Evolutionary conservation across 768 basidiomycete genomes (phyloP), one percentile per base, ranked within the genome.

Genomic region (Lepiota brunneoincarnata): DNA sequence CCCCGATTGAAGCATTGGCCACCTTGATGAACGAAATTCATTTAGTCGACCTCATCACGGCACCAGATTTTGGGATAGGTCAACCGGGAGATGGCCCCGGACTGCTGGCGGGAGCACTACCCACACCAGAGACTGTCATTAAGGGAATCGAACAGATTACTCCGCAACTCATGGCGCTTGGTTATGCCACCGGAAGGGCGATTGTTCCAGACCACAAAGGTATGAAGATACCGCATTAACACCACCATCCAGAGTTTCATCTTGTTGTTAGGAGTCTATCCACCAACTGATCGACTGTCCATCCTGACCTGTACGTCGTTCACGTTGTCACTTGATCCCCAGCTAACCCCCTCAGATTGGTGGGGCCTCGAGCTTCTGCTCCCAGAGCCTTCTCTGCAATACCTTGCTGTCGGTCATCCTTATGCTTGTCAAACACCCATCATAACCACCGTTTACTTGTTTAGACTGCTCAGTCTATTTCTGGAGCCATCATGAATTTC

Each of bases 341-440:
- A 38, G 14, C 43, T 54, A 43, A 43, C 39, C 53, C 20, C 54
- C 20, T 58, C 23, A 93, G 91, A 93, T 67, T 93, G 92, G 92
- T 95, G 92, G 92, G 92, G 92, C 12, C 72, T 91, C 11, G 92
- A 95, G 64, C 51, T 93, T 0, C 76, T 83, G 34, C 74, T 95
- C 23, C 92, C 93, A 3, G 79, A 84, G 17, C 80, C 90, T 1
- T 80, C 89, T 1, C 61, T 95, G 34, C 64, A 63, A 24, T 79
- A 83, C 62, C 76, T 95, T 17, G 66, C 70, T 41, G 83, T 86
- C 46, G 51, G 83, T 73, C n/a, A 45, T 21, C 39, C 39, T 23
- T 28, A 17, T 45, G 31, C 7, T 10, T 31, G 7, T 10, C 31
- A 9, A 20, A 6, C 18, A 20, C 15, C 15, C 10, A n/a, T 18